Percentiles rank a stretch among this genome's conserved stretches.
These are phyloP conservation scores for Pseudogymnoascus sp. DNA, from an alignment of 2,329 filamentous ascomycete species.

Conservation along the genomic window DNA sequence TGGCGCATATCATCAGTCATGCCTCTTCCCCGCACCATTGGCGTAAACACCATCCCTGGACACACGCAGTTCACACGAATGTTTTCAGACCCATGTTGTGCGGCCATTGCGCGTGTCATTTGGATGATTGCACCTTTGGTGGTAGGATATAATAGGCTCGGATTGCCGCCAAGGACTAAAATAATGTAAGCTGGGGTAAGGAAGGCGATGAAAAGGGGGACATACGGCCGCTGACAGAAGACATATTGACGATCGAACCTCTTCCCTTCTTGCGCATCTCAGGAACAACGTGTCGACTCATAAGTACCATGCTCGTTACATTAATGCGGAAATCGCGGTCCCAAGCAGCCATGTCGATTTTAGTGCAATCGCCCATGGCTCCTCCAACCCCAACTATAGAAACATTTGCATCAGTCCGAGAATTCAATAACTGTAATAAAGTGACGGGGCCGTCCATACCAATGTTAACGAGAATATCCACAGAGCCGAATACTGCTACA, in stretches of 20 bases:
- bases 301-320: conserved; percentile 58
- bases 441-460: conserved; percentile 40
- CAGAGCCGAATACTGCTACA: conserved; percentile 43
- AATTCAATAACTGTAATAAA: not conserved
- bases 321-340: conserved; percentile 52
- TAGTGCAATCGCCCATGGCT: conserved; percentile 50
- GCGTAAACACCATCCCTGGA: conserved; percentile 45
- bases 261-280: conserved; percentile 48
- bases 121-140: conserved; percentile 47
- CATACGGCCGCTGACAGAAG: conserved; percentile 30
- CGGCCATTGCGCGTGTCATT: conserved; percentile 51
- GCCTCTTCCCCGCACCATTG: conserved; percentile 39
- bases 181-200: not conserved
- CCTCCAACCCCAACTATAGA: conserved; percentile 40
- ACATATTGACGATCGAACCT: conserved; percentile 35
- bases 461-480: conserved; percentile 60
- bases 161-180: conserved; percentile 37
- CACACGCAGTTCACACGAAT: conserved; percentile 52
- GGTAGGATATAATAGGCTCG: conserved; percentile 42
- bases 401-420: conserved; percentile 28
- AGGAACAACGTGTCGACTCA: conserved; percentile 56
- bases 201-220: not conserved
- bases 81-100: conserved; percentile 44
- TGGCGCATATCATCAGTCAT: conserved; percentile 37
- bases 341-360: conserved; percentile 55